Conservation (phyloP, 352 stramenopile genomes). For the Nothophytophthora sp. region DNA sequence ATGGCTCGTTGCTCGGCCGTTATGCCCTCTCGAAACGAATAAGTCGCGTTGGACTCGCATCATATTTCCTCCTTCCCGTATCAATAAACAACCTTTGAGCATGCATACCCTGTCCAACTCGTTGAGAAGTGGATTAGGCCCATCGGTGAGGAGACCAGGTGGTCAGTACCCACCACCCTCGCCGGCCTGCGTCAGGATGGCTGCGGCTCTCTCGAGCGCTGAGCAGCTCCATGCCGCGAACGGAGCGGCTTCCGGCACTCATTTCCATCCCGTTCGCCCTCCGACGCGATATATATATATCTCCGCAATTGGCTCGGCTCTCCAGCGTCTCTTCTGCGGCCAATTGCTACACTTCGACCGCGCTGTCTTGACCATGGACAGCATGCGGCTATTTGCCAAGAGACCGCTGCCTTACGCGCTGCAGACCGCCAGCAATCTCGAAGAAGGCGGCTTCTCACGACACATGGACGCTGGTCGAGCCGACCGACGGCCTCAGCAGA, state of each 20-base stretch:
- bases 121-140: too few relatives aligned
- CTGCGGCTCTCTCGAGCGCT: conserved; percentile 5
- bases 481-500: too few relatives aligned
- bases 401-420: too few relatives aligned
- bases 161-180: neutral
- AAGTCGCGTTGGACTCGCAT: too few relatives aligned
- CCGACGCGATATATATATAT: neutral
- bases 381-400: too few relatives aligned
- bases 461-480: too few relatives aligned
- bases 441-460: too few relatives aligned
- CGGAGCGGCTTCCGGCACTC: conserved; percentile 3
- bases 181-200: conserved; percentile 6
- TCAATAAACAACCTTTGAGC: neutral
- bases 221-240: conserved; percentile 15
- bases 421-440: too few relatives aligned
- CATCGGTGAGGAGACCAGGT: too few relatives aligned
- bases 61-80: too few relatives aligned
- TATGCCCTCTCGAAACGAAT: neutral
- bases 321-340: neutral
- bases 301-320: neutral
- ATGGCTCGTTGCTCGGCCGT: neutral
- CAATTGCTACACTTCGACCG: neutral
- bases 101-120: conserved; percentile 6
- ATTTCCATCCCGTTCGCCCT: neutral
- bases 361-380: too few relatives aligned